phyloP scores from a whole-genome alignment of 1,284 basidiomycete species.

The Pterula multifida region DNA sequence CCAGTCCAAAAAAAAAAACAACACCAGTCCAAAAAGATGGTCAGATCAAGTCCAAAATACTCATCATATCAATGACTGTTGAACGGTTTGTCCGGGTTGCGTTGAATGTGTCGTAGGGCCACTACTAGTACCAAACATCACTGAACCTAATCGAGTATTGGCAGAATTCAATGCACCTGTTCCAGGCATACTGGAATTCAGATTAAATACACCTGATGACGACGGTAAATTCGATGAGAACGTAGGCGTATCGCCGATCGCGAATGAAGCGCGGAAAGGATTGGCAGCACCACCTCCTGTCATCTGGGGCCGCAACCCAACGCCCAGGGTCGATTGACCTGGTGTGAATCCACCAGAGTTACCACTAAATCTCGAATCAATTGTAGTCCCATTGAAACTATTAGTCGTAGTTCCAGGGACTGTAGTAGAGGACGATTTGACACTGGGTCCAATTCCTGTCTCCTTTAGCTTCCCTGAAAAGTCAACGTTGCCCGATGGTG shows the following conservation, averaged over 20 bases:
- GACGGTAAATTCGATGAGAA: neutral
- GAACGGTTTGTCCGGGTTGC: neutral
- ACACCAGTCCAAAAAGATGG: too few species aligned
- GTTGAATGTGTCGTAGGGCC: neutral
- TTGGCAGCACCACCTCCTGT: conserved; percentile 58
- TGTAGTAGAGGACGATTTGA: conserved; percentile 20
- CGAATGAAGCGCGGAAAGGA: conserved; percentile 58
- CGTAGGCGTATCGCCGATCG: neutral
- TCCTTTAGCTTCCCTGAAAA: neutral
- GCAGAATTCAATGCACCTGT: neutral
- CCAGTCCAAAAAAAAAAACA: too few species aligned
- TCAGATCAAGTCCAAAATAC: neutral
- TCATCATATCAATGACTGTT: neutral
- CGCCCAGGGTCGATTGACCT: conserved; percentile 28
- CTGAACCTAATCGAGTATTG: neutral
- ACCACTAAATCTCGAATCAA: conserved; percentile 15
- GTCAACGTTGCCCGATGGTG: conserved; percentile 22
- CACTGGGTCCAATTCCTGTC: conserved; percentile 5
- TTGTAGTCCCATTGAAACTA: too few species aligned
- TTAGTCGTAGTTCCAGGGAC: too few species aligned
- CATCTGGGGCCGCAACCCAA: conserved; percentile 60
- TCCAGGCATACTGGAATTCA: neutral
- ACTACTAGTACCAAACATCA: neutral
- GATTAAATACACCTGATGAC: neutral
- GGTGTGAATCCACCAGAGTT: neutral